phyloP scores from a whole-genome alignment of 2,329 filamentous ascomycete species.

The Exophiala phaeomuriformis region DNA sequence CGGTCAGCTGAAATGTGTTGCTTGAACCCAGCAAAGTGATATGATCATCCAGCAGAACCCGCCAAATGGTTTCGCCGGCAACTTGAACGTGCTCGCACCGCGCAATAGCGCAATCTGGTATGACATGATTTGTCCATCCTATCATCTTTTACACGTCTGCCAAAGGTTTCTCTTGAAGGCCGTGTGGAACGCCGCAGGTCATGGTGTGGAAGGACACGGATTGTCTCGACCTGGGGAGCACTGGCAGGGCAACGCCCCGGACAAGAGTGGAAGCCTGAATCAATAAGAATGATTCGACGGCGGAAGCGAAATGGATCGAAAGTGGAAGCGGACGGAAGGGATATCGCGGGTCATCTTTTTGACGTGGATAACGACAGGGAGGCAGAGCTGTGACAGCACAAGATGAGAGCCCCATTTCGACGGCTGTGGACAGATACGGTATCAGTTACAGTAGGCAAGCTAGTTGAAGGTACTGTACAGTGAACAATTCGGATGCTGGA shows the following conservation, averaged over 20 bases:
- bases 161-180: not conserved
- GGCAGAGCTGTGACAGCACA: no score
- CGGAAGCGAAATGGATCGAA: not conserved
- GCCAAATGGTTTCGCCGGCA: not conserved
- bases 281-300: not conserved
- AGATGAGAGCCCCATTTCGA: no score
- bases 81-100: not conserved
- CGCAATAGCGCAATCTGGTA: no score
- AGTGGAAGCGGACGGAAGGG: not conserved
- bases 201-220: not conserved
- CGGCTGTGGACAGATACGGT: no score
- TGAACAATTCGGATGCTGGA: no score
- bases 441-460: no score
- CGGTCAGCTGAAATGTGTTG: constrained; percentile 2
- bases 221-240: not conserved
- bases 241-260: not conserved
- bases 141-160: not conserved
- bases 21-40: not conserved
- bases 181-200: no score
- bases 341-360: not conserved
- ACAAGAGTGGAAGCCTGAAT: no score
- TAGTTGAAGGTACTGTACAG: no score
- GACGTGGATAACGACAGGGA: no score
- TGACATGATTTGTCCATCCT: not conserved
- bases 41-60: not conserved